Evolutionary conservation across 345 rosid species (phyloP).

Genomic region (Acer campestre): DNA sequence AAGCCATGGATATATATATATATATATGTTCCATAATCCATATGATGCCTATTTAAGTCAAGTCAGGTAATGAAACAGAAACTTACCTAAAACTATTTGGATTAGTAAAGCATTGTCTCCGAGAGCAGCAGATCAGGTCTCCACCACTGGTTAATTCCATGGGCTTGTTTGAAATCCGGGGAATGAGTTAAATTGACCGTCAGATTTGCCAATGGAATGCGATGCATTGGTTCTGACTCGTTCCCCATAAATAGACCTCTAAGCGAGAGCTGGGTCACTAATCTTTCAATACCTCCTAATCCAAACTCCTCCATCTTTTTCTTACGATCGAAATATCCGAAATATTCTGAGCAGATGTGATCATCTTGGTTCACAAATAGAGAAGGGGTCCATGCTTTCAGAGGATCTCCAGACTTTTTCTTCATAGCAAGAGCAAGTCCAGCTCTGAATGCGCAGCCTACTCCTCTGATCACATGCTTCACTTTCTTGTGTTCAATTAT

Average conservation of each 20-base stretch:
- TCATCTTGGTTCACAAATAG: constrained; percentile 65
- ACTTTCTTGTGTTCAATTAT: constrained; percentile 67
- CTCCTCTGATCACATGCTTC: constrained; percentile 64
- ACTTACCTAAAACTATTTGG: constrained; percentile 30
- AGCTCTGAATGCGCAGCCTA: constrained; percentile 72
- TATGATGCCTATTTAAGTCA: background rate
- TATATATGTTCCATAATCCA: background rate
- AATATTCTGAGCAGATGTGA: constrained; percentile 71
- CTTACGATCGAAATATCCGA: constrained; percentile 85
- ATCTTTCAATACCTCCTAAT: constrained; percentile 61
- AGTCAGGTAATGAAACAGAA: background rate
- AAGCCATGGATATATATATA: background rate
- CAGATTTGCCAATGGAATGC: constrained; percentile 73
- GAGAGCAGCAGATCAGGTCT: constrained; percentile 37
- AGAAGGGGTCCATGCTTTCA: constrained; percentile 67
- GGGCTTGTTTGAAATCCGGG: constrained; percentile 64
- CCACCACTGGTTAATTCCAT: constrained; percentile 98
- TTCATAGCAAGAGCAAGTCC: constrained; percentile 69
- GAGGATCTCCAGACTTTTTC: constrained; percentile 39
- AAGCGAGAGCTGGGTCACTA: constrained; percentile 71
- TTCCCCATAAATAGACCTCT: constrained; percentile 69
- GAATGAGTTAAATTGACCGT: constrained; percentile 43
- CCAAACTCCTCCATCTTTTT: constrained; percentile 86
- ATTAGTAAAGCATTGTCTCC: constrained; percentile 31
- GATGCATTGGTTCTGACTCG: constrained; percentile 67